Base-by-base conservation (phyloP, 116 monocot genomes). In the Papilionanthe hybrid region DNA sequence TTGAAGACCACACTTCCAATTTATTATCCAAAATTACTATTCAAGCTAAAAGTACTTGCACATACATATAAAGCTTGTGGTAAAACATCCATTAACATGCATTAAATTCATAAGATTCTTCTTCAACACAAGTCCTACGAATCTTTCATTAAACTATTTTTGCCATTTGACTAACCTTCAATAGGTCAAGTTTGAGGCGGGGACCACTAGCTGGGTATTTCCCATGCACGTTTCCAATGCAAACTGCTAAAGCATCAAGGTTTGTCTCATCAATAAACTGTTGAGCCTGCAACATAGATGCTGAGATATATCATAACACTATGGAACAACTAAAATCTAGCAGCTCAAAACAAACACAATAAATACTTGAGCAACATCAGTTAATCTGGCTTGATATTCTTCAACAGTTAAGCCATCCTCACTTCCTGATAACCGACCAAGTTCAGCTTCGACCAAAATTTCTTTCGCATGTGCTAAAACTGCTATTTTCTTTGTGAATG, bases 201-300 rank as follows among this genome's bases (percentile, higher is more conserved):
- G 97, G 97, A 44, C 97, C 94, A 79, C 49, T 74, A 53, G 91
- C 72, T 44, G 97, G 97, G 79, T 97, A 97, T 83, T 84, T 86
- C 79, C 97, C 97, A 86, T 97, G 97, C 27, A 97, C 89, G 83
- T 97, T 97, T 76, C 97, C 97, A 77, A 97, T 89, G 86, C 97
- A 97, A 9, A 97, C 93, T 18, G 97, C 97, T 85, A 97, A 78
- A 71, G 94, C 91, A 86, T 97, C 91, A 78, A 97, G 91, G 2
- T 84, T 81, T n/a, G 97, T 94, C 83, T 88, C 72, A 79, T 94
- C 89, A 72, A 97, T 97, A 83, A 97, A 97, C 86, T 86, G 83
- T 83, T 68, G 65, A 75, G 97, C 97, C 97, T 97, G 89, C 55
- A 84, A 89, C 28, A 79, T 0, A 78, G 71, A 44, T 43, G 53